These are phyloP conservation scores for Leccinum incarnatum DNA, from an alignment of 768 basidiomycete genomes.

Conservation along the genomic window DNA sequence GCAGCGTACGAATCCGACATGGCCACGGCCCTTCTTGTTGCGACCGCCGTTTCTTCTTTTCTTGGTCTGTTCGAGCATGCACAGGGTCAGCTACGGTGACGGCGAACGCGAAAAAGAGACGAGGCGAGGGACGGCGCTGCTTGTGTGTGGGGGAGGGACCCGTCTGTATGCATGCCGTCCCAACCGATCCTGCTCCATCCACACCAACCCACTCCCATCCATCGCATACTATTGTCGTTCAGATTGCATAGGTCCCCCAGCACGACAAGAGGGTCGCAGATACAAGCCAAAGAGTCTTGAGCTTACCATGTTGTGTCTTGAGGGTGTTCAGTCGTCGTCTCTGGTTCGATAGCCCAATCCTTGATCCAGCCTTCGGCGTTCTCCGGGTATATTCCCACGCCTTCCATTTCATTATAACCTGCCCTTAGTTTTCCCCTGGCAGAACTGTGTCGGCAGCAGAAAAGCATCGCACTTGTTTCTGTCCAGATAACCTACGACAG, in stretches of 20 bases:
- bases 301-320: slow-evolving; percentile 34
- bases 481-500: not conserved
- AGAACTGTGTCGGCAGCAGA: not conserved
- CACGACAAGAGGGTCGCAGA: not conserved
- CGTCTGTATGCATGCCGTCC: slow-evolving; percentile 7
- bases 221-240: not conserved
- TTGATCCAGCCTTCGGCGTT: slow-evolving; percentile 16
- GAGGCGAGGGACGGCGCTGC: not conserved
- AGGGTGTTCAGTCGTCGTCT: slow-evolving; percentile 18
- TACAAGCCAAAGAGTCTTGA: slow-evolving; percentile 1
- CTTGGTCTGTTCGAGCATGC: slow-evolving; percentile 66
- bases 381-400: slow-evolving; percentile 24
- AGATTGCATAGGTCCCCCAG: not conserved
- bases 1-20: slow-evolving; percentile 92
- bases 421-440: slow-evolving; percentile 22
- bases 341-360: slow-evolving; percentile 3
- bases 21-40: slow-evolving; percentile 99
- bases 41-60: slow-evolving; percentile 99
- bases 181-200: slow-evolving; percentile 10
- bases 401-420: slow-evolving; percentile 8
- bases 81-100: slow-evolving; percentile 1
- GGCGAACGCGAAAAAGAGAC: not conserved
- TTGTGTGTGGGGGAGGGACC: not conserved
- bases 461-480: not conserved
- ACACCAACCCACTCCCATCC: slow-evolving; percentile 4